phyloP scores from a whole-genome alignment of 345 rosid species.

The Eucalyptus sp. region DNA sequence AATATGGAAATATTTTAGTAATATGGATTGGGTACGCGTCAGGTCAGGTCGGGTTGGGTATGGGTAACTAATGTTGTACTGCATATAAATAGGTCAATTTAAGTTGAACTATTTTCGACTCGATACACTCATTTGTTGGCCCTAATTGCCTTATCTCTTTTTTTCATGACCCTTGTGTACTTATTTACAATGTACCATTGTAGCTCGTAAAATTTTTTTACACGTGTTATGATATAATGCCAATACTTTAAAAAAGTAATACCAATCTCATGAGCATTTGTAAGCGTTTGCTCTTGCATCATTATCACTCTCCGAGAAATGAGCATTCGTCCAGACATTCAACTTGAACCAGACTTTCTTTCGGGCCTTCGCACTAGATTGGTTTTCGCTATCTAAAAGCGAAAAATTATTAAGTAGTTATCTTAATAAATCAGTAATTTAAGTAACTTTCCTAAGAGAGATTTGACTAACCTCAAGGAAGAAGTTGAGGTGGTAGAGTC shows the following conservation, averaged over 20 bases:
- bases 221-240: neutral
- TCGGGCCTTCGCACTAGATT: constrained; percentile 14
- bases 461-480: neutral
- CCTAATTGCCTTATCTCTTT: neutral
- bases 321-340: constrained; percentile 30
- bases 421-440: neutral
- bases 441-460: neutral
- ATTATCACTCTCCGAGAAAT: constrained; percentile 16
- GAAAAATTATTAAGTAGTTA: neutral
- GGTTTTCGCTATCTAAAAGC: constrained; percentile 12
- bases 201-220: neutral
- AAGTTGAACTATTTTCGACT: too few relatives aligned
- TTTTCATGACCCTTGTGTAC: neutral
- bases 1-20: neutral
- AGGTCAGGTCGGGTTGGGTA: neutral
- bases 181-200: neutral
- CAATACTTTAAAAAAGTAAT: too few relatives aligned
- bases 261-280: neutral
- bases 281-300: neutral
- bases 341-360: constrained; percentile 83
- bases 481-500: neutral
- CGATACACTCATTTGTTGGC: neutral
- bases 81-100: too few relatives aligned
- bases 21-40: too few relatives aligned
- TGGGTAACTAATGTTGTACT: too few relatives aligned